Evolutionary conservation across 2,329 filamentous ascomycete species (phyloP), one percentile per base, ranked within the genome.

Genomic region (Nemania diffusa): DNA sequence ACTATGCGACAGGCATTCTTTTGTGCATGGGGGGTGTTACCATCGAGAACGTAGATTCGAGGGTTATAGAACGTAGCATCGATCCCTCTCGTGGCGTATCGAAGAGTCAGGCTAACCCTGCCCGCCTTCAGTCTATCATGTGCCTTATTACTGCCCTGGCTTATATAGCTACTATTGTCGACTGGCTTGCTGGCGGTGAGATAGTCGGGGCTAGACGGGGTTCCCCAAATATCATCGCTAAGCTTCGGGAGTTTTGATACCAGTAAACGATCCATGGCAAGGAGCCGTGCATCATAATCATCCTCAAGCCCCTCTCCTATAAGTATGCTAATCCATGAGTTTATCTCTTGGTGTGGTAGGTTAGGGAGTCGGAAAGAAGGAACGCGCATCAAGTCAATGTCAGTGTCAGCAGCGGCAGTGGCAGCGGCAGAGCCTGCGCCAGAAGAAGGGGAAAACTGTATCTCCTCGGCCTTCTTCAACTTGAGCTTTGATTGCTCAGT

Each of bases 1-100:
- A 48, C 6, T 13, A 64, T 17, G 17, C 56, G 40, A 56, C 62
- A 64, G 20, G 27, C 3, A 15, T 55, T n/a, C 5, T 11, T 29
- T 2, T 11, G 37, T 17, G 6, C 3, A n/a, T 29, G 13, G 15
- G 27, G 13, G 2, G 37, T n/a, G 17, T 60, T n/a, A 7, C 22
- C 15, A 4, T n/a, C 48, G 46, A 60, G 22, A 8, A 5, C 32
- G 48, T 60, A 64, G 7, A 4, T 27, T 40, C 11, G 62, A 24
- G 34, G 22, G 3, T 15, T 17, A 1, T n/a, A 2, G 13, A 27
- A 15, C 9, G 59, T 34, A 5, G 6, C n/a, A n/a, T n/a, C 4
- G 13, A 20, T 51, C 11, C 0, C 26, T 7, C 46, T 64, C 13
- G 9, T 44, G 3, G 32, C 42, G 5, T 63, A 63, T n/a, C 1